These are phyloP conservation scores for Nakaseomyces bracarensis DNA, from an alignment of 1,139 yeast species.

Conservation along the genomic window DNA sequence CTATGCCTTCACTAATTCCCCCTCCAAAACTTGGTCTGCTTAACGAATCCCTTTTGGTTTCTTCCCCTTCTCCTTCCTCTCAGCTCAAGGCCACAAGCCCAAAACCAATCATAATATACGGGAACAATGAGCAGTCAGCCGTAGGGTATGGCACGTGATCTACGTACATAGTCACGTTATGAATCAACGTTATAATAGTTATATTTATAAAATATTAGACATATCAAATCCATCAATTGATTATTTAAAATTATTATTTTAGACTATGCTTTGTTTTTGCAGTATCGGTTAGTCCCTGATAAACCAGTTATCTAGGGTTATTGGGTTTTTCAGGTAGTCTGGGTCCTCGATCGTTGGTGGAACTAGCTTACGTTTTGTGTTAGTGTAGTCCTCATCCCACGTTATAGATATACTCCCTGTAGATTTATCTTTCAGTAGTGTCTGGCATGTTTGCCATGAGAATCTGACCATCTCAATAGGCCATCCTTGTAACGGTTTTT, in stretches of 20 bases:
- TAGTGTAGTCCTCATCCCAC: constrained; percentile 49
- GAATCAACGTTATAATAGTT: too few species aligned
- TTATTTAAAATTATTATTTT: too few species aligned
- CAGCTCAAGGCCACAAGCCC: background rate
- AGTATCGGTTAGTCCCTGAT: constrained; percentile 4
- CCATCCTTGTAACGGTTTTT: constrained; percentile 86
- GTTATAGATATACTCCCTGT: constrained; percentile 39
- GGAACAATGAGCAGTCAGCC: background rate
- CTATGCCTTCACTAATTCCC: too few species aligned
- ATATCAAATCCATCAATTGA: too few species aligned
- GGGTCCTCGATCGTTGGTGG: constrained; percentile 2
- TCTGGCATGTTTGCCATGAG: constrained; percentile 91
- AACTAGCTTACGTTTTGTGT: constrained; percentile 21
- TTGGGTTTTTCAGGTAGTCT: constrained; percentile 9
- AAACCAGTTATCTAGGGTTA: constrained; percentile 30
- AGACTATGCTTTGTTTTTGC: too few species aligned
- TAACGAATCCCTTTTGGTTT: too few species aligned
- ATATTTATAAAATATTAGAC: too few species aligned
- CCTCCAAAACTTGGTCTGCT: too few species aligned
- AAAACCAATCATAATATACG: background rate
- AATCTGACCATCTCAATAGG: constrained; percentile 62
- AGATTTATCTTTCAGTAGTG: constrained; percentile 45
- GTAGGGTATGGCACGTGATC: background rate
- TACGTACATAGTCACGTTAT: background rate
- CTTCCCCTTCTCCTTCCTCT: too few species aligned